Base-by-base conservation (phyloP, 2,329 filamentous ascomycete species). In the Aspergillus thermomutatus region DNA sequence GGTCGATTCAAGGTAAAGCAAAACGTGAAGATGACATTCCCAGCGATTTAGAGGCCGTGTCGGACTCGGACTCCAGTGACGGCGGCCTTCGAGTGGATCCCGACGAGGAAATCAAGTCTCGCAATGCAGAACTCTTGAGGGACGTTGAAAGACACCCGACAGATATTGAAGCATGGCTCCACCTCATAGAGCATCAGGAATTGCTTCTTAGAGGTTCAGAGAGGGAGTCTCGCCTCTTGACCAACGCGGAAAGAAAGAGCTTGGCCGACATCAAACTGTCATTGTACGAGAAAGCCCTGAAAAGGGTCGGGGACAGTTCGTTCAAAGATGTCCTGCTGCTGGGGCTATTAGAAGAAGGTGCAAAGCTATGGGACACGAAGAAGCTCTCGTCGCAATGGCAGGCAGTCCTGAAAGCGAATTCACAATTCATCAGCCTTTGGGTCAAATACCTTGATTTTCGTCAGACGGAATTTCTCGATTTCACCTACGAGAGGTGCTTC, bases 261-360 rank as follows among this genome's bases (percentile, higher is more conserved):
- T 84, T 90, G 54, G 87, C 91, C 3, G 88, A 94, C 61, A 85
- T 96, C 54, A 93, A 91, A 62, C 76, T 96, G 2, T 86, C 88
- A 1, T 84, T 96, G 59, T 90, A 92, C 58, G 86, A 93, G 61
- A 87, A 91, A 59, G 92, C 92, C 0, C 72, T 96, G 7, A 75
- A 79, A 10, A 83, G 87, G 48, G 79, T 84, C 0, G 73, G 77
- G 0, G 64, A 76, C 37, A 60, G 68, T 19, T 50, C 72, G 19
- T 80, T 82, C 45, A 81, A 83, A 17, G 83, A 89, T 57, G 76
- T 74, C 8, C 78, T 97, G 1, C 71, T 92, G 6, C 72, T 89
- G 9, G 85, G 84, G 3, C 79, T 92, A 55, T 87, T 97, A 81
- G 79, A 82, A 7, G 89, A 95, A 70, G 91, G 90, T 0, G 72